Evolutionary conservation across 495 filamentous ascomycete genomes (phyloP).

Genomic region (Hypoxylon subgilvum): DNA sequence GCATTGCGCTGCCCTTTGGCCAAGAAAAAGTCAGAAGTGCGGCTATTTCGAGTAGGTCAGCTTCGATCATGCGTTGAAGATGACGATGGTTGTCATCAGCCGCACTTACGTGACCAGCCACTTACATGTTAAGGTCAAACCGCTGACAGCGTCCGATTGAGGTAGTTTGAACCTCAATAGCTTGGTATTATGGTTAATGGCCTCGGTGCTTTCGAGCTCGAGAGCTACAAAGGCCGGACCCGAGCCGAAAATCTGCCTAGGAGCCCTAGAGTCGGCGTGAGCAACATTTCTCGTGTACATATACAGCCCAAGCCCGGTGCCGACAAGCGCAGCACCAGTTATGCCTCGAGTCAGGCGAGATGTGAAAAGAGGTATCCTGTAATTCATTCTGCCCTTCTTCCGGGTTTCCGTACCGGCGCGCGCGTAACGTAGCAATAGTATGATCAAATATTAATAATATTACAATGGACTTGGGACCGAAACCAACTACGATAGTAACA

Average conservation of each 20-base stretch:
- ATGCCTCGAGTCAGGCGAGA: conserved; percentile 10
- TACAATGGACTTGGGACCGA: too few species aligned
- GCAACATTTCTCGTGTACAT: conserved; percentile 26
- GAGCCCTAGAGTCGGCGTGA: conserved; percentile 35
- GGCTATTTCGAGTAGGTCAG: conserved; percentile 42
- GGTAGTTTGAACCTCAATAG: conserved; percentile 67
- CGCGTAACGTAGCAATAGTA: too few species aligned
- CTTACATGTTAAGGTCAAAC: conserved; percentile 61
- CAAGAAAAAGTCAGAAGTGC: conserved; percentile 62
- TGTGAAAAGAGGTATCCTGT: conserved; percentile 5
- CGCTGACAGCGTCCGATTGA: conserved; percentile 53
- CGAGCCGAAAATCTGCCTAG: conserved; percentile 28
- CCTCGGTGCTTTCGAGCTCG: conserved; percentile 56
- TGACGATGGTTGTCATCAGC: too few species aligned
- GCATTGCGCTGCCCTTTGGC: conserved; percentile 58
- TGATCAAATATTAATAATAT: too few species aligned
- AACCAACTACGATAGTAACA: too few species aligned
- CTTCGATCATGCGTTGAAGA: neutral
- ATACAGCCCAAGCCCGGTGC: conserved; percentile 31
- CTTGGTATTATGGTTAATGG: conserved; percentile 71
- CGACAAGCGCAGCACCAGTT: conserved; percentile 17
- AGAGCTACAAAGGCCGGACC: conserved; percentile 47
- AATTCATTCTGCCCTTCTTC: conserved; percentile 22
- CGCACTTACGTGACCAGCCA: too few species aligned
- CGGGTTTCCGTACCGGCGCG: too few species aligned